phyloP scores from a whole-genome alignment of 2,329 filamentous ascomycete genomes.

The Leptographium lundbergii region DNA sequence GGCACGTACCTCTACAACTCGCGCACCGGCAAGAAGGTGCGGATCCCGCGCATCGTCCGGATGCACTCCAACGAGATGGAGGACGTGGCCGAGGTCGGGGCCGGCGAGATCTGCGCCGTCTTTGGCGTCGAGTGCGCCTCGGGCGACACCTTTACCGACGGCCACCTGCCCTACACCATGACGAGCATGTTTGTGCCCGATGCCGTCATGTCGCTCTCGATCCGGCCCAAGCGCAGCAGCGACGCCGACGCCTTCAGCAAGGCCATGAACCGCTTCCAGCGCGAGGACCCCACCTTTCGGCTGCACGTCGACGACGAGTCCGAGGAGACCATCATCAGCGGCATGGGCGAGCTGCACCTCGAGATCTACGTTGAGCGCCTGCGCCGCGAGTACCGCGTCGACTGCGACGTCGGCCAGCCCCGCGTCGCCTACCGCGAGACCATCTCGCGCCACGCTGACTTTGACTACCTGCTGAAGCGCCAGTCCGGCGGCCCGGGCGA shows the following conservation, averaged over 20 bases:
- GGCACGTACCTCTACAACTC: conserved; percentile 88
- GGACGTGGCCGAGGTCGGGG: conserved; percentile 81
- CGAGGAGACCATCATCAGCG: conserved; percentile 93
- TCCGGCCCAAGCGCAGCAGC: conserved; percentile 87
- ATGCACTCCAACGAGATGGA: conserved; percentile 99
- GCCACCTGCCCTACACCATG: conserved; percentile 85
- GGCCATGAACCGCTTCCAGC: conserved; percentile 96
- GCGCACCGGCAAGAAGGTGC: conserved; percentile 87
- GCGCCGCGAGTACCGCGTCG: conserved; percentile 90
- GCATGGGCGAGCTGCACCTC: conserved; percentile 94
- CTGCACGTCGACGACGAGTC: conserved; percentile 86
- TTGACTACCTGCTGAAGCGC: conserved; percentile 89
- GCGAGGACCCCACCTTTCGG: conserved; percentile 95
- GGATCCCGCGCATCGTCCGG: conserved; percentile 90
- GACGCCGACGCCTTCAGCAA: conserved; percentile 94
- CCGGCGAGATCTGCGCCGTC: conserved; percentile 95
- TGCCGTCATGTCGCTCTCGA: conserved; percentile 93
- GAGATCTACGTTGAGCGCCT: conserved; percentile 98
- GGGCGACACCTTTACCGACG: conserved; percentile 96
- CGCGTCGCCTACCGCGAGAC: conserved; percentile 97
- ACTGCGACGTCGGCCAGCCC: conserved; percentile 89
- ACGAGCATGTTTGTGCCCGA: conserved; percentile 97
- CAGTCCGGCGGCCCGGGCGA: conserved; percentile 94
- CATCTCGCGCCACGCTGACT: conserved; percentile 64
- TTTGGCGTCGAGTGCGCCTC: conserved; percentile 97